Base-by-base conservation (phyloP, 2,329 filamentous ascomycete species). In the Apiospora sp. region DNA sequence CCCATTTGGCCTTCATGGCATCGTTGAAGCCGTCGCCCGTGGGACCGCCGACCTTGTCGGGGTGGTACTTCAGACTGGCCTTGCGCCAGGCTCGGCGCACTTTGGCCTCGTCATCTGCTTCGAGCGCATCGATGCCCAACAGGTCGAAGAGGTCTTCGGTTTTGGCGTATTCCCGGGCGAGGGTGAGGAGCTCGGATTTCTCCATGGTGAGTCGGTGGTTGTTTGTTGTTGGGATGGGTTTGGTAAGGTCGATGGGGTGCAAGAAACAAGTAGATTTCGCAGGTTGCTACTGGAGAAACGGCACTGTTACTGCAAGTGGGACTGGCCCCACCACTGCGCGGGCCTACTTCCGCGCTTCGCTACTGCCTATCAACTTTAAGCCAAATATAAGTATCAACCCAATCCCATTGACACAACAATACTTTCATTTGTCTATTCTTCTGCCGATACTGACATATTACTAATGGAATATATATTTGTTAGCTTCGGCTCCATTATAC, bases 61-160 rank as follows among this genome's bases (percentile, higher is more conserved):
- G 96, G 82, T 98, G 96, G 85, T 95, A 94, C 79, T 94, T 94
- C n/a, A 98, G 87, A 4, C 94, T 94, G 43, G 92, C 92, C 78
- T 94, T 93, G 73, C 94, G 91, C 87, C 96, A 98, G 64, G 94
- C 94, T 76, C 93, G 91, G 75, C 94, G 92, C 78, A 97, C 92
- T 74, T 95, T 92, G n/a, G 90, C 67, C 37, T 58, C 34, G 30
- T 73, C 84, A 72, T 92, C 92, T 27, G 87, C 84, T 0, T 92
- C 90, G 24, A 91, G 87, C 27, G 90, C 86, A 72, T 90, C 86
- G 69, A 96, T 86, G 71, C 88, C 89, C 22, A 97, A 89, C 37
- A 97, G 87, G 37, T 89, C 90, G 85, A 96, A 98, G 75, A 96
- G 93, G 82, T 97, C 94, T 76, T 90, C 81, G 72, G 88, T 85